Base-by-base conservation (phyloP, 495 filamentous ascomycete genomes). In the Cladorrhinum samala region DNA sequence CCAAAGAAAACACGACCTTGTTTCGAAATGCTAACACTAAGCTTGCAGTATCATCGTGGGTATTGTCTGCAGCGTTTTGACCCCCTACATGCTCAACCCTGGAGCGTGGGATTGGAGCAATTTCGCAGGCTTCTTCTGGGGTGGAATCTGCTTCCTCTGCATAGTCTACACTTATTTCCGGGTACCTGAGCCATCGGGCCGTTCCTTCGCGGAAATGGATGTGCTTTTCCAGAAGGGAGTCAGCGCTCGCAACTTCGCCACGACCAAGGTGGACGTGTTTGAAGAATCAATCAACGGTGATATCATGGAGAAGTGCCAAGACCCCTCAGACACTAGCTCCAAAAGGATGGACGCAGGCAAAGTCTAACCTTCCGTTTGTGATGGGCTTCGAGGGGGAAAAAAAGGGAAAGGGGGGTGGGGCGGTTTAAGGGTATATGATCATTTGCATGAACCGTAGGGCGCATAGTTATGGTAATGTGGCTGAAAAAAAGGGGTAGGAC, bases 61-160 rank as follows among this genome's bases (percentile, higher is more conserved):
- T 49, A 87, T 89, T 54, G 65, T 90, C 57, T 83, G 77, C 58
- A 79, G 79, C 49, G 83, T 89, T 13, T 62, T 91, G 3, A 88
- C 86, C 0, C 84, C 85, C 0, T 86, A 87, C 61, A 87, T 88
- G 85, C 68, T 91, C 30, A 90, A 89, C 68, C 84, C 85, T 0
- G 70, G 67, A 0, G 85, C 81, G 0, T 90, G 87, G 86, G 63
- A 87, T 67, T 92, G 85, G 86, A 71, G 77, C 43, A 87, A 86
- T 56, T 87, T 80, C 53, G 75, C 85, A n/a, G 86, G 84, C n/a
- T 88, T 91, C 68, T 89, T 91, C 75, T 91, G 84, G 85, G 73
- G 78, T 8, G 85, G 82, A 0, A 81, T 82, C 46, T 87, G 85
- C 66, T 87, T 87, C 70, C 64, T 81, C 33, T 88, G 84, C 67